Conservation (phyloP, 1,284 basidiomycete genomes). For the Apiotrichum veenhuisii region DNA sequence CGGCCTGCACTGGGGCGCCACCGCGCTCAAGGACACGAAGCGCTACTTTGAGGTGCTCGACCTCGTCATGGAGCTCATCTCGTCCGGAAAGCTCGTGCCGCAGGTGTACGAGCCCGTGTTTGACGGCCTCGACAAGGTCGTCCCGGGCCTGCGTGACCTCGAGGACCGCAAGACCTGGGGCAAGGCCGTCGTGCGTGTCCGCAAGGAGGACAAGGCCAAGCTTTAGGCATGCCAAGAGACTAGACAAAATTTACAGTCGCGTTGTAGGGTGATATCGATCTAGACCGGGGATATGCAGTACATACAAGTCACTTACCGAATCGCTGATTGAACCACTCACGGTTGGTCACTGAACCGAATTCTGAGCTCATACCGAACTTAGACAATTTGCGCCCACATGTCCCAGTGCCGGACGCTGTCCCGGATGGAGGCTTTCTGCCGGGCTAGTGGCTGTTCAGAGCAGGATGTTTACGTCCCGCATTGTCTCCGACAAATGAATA, state of each 20-base stretch:
- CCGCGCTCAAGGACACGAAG: slow-evolving; percentile 62
- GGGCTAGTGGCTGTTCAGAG: too few species aligned
- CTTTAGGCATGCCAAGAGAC: slow-evolving; percentile 3
- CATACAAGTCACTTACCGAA: too few species aligned
- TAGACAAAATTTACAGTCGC: too few species aligned
- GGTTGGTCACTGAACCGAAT: too few species aligned
- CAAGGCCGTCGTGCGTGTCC: slow-evolving; percentile 72
- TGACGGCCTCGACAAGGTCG: slow-evolving; percentile 67
- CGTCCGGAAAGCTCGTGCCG: slow-evolving; percentile 64
- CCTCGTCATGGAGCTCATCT: slow-evolving; percentile 67
- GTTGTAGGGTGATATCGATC: background rate
- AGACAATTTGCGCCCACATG: too few species aligned
- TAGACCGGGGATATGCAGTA: too few species aligned
- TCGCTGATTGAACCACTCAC: too few species aligned
- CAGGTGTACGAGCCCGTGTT: slow-evolving; percentile 70
- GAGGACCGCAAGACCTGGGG: slow-evolving; percentile 86
- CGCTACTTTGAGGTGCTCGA: slow-evolving; percentile 69
- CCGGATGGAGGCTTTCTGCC: too few species aligned
- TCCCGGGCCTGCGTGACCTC: slow-evolving; percentile 52
- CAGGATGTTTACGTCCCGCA: too few species aligned
- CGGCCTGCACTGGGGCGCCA: slow-evolving; percentile 84
- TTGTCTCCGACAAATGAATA: too few species aligned
- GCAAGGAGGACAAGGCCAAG: slow-evolving; percentile 48
- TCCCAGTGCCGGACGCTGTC: too few species aligned
- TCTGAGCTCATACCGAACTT: too few species aligned